Evolutionary conservation across 371 early-diverging fungal species (phyloP).

Genomic region (Entomophthora muscae): DNA sequence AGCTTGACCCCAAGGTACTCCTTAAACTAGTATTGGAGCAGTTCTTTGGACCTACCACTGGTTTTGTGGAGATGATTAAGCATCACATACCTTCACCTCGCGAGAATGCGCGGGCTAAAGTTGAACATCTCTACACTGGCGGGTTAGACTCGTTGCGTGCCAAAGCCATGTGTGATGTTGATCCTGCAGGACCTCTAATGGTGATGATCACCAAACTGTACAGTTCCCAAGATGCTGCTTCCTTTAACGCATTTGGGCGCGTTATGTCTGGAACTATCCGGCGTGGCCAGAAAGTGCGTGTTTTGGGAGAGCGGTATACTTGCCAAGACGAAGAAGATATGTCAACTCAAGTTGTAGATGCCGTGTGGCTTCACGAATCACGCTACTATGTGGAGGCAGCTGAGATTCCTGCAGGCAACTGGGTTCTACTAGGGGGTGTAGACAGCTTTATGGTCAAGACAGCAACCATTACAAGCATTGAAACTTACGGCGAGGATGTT

Average conservation of each 20-base stretch:
- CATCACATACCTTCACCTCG: slow-evolving; percentile 64
- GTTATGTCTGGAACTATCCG: slow-evolving; percentile 78
- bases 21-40: slow-evolving; percentile 58
- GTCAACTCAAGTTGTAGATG: slow-evolving; percentile 58
- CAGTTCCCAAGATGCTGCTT: slow-evolving; percentile 61
- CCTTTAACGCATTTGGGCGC: slow-evolving; percentile 81
- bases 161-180: slow-evolving; percentile 58
- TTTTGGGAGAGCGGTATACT: slow-evolving; percentile 80
- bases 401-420: slow-evolving; percentile 62
- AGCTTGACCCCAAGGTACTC: slow-evolving; percentile 63
- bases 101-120: slow-evolving; percentile 40
- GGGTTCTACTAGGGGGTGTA: slow-evolving; percentile 84
- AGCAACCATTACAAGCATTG: slow-evolving; percentile 61
- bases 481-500: slow-evolving; percentile 38
- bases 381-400: slow-evolving; percentile 73
- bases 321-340: slow-evolving; percentile 92
- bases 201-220: slow-evolving; percentile 80
- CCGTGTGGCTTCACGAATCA: slow-evolving; percentile 64
- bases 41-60: slow-evolving; percentile 79
- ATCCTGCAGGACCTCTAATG: slow-evolving; percentile 82
- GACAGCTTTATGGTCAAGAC: slow-evolving; percentile 85
- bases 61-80: slow-evolving; percentile 81
- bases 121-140: slow-evolving; percentile 63
- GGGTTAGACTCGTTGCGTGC: slow-evolving; percentile 38
- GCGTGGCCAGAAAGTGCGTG: slow-evolving; percentile 61